Evolutionary conservation across 441 rosid genomes (phyloP).

Genomic region (Cnidoscolus chayamansa): DNA sequence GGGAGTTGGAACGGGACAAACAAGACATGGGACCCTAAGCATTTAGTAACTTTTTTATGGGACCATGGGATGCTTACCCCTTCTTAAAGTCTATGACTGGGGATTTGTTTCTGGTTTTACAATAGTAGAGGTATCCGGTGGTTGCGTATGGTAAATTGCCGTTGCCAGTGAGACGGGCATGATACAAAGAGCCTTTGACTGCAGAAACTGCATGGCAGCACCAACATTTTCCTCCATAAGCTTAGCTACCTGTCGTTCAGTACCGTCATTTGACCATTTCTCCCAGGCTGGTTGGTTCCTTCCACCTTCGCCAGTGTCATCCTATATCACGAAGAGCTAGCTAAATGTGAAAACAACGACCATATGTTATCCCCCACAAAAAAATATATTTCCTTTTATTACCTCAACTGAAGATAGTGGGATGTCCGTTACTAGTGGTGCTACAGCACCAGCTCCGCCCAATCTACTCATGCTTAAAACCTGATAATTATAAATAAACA

Average conservation of each 20-base stretch:
- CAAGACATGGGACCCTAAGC: constrained; percentile 28
- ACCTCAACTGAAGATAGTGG: constrained; percentile 93
- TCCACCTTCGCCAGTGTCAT: constrained; percentile 75
- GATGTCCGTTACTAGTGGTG: constrained; percentile 91
- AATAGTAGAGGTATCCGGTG: constrained; percentile 60
- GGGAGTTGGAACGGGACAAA: constrained; percentile 25
- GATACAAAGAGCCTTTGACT: constrained; percentile 94
- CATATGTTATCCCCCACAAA: neutral
- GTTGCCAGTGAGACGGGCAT: constrained; percentile 95
- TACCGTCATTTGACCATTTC: constrained; percentile 93
- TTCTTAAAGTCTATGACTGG: constrained; percentile 39
- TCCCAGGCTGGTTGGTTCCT: constrained; percentile 89
- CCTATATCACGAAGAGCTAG: constrained; percentile 34
- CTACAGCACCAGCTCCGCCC: constrained; percentile 98
- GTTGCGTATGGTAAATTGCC: constrained; percentile 78
- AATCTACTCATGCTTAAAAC: constrained; percentile 97
- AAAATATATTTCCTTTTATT: constrained; percentile 19
- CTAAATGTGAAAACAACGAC: constrained; percentile 9
- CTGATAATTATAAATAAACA: constrained; percentile 42
- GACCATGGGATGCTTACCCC: constrained; percentile 33
- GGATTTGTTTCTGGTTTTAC: constrained; percentile 77
- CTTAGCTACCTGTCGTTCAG: constrained; percentile 89
- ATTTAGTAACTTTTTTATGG: constrained; percentile 21
- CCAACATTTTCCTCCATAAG: constrained; percentile 98
- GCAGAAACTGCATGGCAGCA: constrained; percentile 96